Evolutionary conservation across 2,329 filamentous ascomycete species (phyloP), one percentile per base, ranked within the genome.

Genomic region (Sporothrix schenckii): DNA sequence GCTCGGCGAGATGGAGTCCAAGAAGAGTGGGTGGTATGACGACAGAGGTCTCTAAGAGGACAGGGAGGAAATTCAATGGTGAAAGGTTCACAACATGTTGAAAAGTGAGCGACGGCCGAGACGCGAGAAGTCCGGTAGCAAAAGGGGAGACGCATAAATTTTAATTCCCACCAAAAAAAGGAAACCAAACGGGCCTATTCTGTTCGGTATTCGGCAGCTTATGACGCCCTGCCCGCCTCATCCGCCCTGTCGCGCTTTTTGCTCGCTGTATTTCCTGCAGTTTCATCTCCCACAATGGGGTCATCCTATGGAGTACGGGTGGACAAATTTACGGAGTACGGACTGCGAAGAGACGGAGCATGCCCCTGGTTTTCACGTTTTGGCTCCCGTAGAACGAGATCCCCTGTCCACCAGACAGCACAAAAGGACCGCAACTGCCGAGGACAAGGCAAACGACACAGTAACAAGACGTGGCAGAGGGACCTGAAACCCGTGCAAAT

Each of bases 401-500:
- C 3, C 44, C 44, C 19, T 24, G 44, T 52, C 61, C 61, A 13
- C 44, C 52, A 66, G 47, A 39, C 50, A 27, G 61, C 49, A 50
- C 52, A 65, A 66, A 52, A 39, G 44, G 44, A 50, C 61, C 44
- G 24, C 61, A 66, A 65, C 41, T 66, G 61, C 61, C 61, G 47
- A 44, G 60, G 44, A 44, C 11, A 44, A 14, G 41, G 41, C 41
- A 16, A 16, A 44, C 13, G 14, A 16, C 41, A 44, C 10, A 6
- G 49, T n/a, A 10, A 21, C 16, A 19, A 19, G 47, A 5, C 47
- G 16, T 2, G 47, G n/a, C 14, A 19, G 44, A 50, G 52, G 21
- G 52, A 30, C 47, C 9, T 47, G 34, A 47, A 61, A 27, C 9
- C 58, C 58, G 5, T 27, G 50, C n/a, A 34, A 13, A 44, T 39